Evolutionary conservation across 2,329 filamentous ascomycete species (phyloP), one percentile per base, ranked within the genome.

Genomic region (Bipolaris cookei): DNA sequence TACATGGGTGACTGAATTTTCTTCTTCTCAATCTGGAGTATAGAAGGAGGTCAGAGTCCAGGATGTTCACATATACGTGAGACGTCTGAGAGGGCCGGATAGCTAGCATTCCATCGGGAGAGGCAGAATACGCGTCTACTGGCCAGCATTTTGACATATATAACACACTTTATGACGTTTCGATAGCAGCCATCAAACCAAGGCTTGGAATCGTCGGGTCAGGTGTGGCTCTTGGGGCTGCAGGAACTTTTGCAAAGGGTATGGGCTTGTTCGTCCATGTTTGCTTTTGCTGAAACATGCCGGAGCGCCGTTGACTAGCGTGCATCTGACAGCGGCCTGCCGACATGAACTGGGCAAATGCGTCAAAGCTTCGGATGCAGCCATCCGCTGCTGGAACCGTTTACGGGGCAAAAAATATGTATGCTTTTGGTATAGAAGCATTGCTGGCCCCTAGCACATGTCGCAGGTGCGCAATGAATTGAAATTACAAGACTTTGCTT

Each of bases 211-310:
- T 63, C n/a, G 46, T 67, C 10, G 18, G n/a, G 25, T 70, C 62
- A 38, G 66, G 64, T 20, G 65, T 66, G 37, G 60, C n/a, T 16
- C 62, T 46, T 28, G 66, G 60, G 59, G 62, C 67, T 64, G 65
- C 66, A 61, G 63, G 58, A 56, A 46, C 58, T 38, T 45, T 54
- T 37, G 38, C 25, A 37, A 59, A 61, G 44, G 60, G 67, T 63
- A 62, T 54, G 43, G 20, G 23, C 34, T n/a, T 11, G 41, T 34
- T 45, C 35, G 35, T 34, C 11, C 32, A 43, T 51, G 47, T 46
- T 56, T 56, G 34, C 41, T 49, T 43, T 30, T 47, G 32, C 51
- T 30, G 28, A 47, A 48, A 48, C 44, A 46, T 25, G n/a, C 35
- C 21, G 23, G 38, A 44, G 46, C 28, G 44, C 49, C 18, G 38